phyloP scores from a whole-genome alignment of 164 flowering plant genomes.

The Piper longum region DNA sequence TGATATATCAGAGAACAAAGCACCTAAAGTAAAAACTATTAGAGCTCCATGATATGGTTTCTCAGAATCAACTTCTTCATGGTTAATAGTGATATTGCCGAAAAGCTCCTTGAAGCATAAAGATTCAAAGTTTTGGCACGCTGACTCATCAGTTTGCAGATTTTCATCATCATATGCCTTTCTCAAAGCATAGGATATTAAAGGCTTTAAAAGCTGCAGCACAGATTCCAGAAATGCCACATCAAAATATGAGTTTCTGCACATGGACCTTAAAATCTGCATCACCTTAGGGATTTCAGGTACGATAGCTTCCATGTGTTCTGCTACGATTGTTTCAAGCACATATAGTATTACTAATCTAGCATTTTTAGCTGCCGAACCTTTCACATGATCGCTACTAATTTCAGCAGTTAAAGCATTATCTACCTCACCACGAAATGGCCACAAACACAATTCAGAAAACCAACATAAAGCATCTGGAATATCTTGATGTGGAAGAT shows the following conservation, averaged over 20 bases:
- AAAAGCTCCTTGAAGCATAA: constrained; percentile 74
- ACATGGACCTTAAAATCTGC: constrained; percentile 49
- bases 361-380: constrained; percentile 70
- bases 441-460: constrained; percentile 70
- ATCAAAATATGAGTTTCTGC: constrained; percentile 61
- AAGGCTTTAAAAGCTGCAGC: constrained; percentile 51
- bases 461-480: constrained; percentile 87
- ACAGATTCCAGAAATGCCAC: constrained; percentile 61
- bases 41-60: constrained; percentile 29
- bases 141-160: constrained; percentile 32
- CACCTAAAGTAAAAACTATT: constrained; percentile 50
- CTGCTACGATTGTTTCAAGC: constrained; percentile 65
- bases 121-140: constrained; percentile 68
- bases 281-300: constrained; percentile 76
- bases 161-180: constrained; percentile 54
- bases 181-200: constrained; percentile 58
- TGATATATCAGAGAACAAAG: constrained; percentile 60
- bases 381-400: constrained; percentile 33
- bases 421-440: constrained; percentile 26
- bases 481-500: constrained; percentile 36
- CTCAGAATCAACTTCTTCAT: constrained; percentile 13
- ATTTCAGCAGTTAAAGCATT: constrained; percentile 11
- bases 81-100: constrained; percentile 22
- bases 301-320: constrained; percentile 87
- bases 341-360: constrained; percentile 57